Percentiles rank a stretch among this genome's conserved stretches.
phyloP scores from a whole-genome alignment of 1,284 basidiomycete species.

The Phenoliferia sp. region DNA sequence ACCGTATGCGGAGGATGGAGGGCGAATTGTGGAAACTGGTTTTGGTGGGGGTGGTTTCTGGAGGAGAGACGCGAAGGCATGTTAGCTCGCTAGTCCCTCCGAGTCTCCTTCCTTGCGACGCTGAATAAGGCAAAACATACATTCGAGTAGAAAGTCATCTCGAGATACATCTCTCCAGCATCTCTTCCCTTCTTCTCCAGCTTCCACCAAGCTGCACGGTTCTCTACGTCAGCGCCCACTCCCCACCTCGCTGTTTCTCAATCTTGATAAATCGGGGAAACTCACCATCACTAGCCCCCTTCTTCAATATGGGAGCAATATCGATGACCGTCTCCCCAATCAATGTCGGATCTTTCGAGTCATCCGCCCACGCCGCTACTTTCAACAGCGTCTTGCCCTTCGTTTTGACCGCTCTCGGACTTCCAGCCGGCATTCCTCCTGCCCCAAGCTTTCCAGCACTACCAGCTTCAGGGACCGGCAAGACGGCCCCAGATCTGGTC shows the following conservation, averaged over 20 bases:
- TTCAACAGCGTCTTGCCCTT: constrained; percentile 51
- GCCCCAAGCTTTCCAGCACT: constrained; percentile 34
- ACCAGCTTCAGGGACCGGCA: constrained; percentile 31
- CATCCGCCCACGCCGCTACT: constrained; percentile 88
- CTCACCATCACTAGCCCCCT: constrained; percentile 93
- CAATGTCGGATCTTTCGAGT: constrained; percentile 87
- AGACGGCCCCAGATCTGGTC: constrained; percentile 51
- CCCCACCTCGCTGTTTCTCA: neutral
- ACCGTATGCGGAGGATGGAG: constrained; percentile 7
- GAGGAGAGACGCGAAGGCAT: no score
- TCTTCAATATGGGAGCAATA: constrained; percentile 82
- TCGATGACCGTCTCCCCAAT: constrained; percentile 88
- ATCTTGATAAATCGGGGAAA: constrained; percentile 10
- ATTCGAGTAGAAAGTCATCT: constrained; percentile 93
- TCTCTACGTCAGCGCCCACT: neutral
- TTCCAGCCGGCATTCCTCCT: neutral
- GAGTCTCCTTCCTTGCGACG: no score
- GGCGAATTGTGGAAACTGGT: neutral
- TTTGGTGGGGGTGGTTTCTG: constrained; percentile 21
- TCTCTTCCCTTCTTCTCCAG: constrained; percentile 85
- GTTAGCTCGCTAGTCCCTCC: no score
- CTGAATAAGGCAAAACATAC: constrained; percentile 51
- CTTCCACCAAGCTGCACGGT: constrained; percentile 79
- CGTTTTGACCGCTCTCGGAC: constrained; percentile 39
- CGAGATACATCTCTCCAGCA: constrained; percentile 86